phyloP scores from a whole-genome alignment of 2,329 filamentous ascomycete genomes.

The Penicillium frequentans region DNA sequence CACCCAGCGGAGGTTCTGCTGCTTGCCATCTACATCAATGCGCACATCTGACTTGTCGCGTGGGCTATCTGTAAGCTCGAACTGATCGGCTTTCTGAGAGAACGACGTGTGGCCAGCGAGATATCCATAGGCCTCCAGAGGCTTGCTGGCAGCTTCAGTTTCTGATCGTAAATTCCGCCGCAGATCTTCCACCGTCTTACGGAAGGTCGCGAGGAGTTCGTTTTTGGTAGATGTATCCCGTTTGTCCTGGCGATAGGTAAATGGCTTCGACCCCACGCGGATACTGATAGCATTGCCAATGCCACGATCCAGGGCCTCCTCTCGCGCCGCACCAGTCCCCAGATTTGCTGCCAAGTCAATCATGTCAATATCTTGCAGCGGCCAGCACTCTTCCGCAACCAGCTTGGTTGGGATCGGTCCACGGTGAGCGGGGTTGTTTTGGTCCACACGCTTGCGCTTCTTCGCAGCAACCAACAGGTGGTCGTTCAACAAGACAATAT shows the following conservation, averaged over 20 bases:
- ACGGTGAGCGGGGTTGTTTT: constrained; percentile 47
- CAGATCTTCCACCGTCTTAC: constrained; percentile 89
- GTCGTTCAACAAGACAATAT: constrained; percentile 91
- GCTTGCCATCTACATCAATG: constrained; percentile 94
- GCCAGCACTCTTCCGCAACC: constrained; percentile 92
- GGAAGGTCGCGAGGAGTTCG: constrained; percentile 79
- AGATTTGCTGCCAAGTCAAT: constrained; percentile 71
- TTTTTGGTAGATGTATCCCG: constrained; percentile 76
- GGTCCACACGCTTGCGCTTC: constrained; percentile 87
- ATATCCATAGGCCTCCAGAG: constrained; percentile 81
- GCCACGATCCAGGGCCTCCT: constrained; percentile 54
- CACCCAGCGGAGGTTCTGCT: constrained; percentile 94
- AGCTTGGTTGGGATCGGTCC: constrained; percentile 64
- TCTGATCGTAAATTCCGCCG: constrained; percentile 83
- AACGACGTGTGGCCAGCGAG: constrained; percentile 73
- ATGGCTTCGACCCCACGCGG: constrained; percentile 83
- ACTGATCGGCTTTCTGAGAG: constrained; percentile 74
- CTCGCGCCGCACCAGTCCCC: constrained; percentile 36
- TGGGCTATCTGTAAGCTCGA: constrained; percentile 74
- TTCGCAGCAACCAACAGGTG: constrained; percentile 87
- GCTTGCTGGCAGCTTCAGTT: constrained; percentile 81
- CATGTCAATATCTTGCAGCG: constrained; percentile 86
- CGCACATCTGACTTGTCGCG: constrained; percentile 73
- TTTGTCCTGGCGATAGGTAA: constrained; percentile 90
- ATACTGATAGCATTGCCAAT: constrained; percentile 87